A percentile compares a stretch with the other conserved stretches of the same genome.
Evolutionary conservation across 2,329 filamentous ascomycete genomes (phyloP).

Genomic region (Epichloe bromicola): DNA sequence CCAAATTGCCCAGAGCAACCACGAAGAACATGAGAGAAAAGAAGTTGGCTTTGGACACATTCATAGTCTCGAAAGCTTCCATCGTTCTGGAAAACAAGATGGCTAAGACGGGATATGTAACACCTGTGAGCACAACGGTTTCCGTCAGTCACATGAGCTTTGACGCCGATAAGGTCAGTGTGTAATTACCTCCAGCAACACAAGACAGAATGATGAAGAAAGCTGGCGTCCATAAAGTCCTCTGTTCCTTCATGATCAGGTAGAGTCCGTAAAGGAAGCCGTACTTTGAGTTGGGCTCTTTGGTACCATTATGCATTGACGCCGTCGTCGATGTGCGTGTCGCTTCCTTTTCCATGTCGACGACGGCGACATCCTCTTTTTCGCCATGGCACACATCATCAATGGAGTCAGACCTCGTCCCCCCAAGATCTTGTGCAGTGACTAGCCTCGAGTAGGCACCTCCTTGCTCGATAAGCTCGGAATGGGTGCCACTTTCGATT

Average conservation of each 20-base stretch:
- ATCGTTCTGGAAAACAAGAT: constrained; percentile 27
- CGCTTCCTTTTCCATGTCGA: constrained; percentile 14
- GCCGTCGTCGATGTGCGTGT: constrained; percentile 13
- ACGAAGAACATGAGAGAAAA: constrained; percentile 45
- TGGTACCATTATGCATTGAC: constrained; percentile 4
- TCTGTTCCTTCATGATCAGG: constrained; percentile 19
- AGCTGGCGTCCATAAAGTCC: constrained; percentile 13
- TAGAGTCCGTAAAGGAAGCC: constrained; percentile 17
- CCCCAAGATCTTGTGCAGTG: constrained; percentile 26
- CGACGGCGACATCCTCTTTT: constrained; percentile 9
- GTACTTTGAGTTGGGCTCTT: constrained; percentile 9
- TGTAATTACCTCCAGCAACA: constrained; percentile 15
- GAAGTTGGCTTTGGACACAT: constrained; percentile 31
- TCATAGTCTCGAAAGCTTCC: constrained; percentile 21
- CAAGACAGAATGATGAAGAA: constrained; percentile 12
- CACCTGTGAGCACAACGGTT: constrained; percentile 14
- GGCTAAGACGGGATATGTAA: constrained; percentile 27
- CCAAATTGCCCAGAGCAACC: constrained; percentile 31
- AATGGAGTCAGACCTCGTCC: constrained; percentile 6
- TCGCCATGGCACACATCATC: constrained; percentile 8
- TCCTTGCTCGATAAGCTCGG: constrained; percentile 34
- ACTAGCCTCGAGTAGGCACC: constrained; percentile 41
- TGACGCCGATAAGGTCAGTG: background rate
- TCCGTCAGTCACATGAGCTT: background rate
- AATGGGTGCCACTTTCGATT: constrained; percentile 50